Evolutionary conservation across 108 stramenopile species (phyloP).

Genomic region (Nitzschia inconspicua): DNA sequence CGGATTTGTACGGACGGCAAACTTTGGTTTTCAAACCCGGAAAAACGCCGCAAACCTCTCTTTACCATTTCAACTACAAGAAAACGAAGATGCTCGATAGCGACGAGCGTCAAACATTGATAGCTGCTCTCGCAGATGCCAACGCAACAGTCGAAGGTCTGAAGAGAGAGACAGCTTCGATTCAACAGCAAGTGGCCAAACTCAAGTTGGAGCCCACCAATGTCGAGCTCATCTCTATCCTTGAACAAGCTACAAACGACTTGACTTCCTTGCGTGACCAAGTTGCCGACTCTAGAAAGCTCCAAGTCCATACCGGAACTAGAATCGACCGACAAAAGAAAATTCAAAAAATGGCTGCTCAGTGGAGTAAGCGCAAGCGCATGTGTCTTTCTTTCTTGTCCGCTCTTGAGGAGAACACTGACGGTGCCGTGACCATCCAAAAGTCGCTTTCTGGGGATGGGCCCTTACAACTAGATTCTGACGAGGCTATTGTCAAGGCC

Average conservation of each 20-base stretch:
- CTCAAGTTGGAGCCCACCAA: conserved; percentile 72
- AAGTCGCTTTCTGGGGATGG: conserved; percentile 74
- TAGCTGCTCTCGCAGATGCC: conserved; percentile 31
- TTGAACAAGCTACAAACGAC: conserved; percentile 40
- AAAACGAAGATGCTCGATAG: conserved; percentile 48
- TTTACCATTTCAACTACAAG: conserved; percentile 76
- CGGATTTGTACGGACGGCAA: conserved; percentile 5
- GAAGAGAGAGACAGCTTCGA: conserved; percentile 12
- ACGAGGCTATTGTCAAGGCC: conserved; percentile 52
- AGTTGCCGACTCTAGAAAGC: conserved; percentile 47
- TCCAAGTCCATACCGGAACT: conserved; percentile 61
- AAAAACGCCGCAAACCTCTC: conserved; percentile 44
- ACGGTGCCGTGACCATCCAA: conserved; percentile 52
- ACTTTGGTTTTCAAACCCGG: conserved; percentile 63
- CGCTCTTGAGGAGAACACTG: conserved; percentile 54
- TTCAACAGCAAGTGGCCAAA: conserved; percentile 23
- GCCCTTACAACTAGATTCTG: conserved; percentile 69
- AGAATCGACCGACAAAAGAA: conserved; percentile 45
- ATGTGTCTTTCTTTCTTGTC: conserved; percentile 54
- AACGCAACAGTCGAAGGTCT: conserved; percentile 36
- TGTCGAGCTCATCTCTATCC: conserved; percentile 37
- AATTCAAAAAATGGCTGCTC: conserved; percentile 56
- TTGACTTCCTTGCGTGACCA: conserved; percentile 30
- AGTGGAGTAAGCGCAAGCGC: conserved; percentile 67
- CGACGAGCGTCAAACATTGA: conserved; percentile 52